Evolutionary conservation across 2,329 filamentous ascomycete species (phyloP).

Genomic region (Helotiales sp.): DNA sequence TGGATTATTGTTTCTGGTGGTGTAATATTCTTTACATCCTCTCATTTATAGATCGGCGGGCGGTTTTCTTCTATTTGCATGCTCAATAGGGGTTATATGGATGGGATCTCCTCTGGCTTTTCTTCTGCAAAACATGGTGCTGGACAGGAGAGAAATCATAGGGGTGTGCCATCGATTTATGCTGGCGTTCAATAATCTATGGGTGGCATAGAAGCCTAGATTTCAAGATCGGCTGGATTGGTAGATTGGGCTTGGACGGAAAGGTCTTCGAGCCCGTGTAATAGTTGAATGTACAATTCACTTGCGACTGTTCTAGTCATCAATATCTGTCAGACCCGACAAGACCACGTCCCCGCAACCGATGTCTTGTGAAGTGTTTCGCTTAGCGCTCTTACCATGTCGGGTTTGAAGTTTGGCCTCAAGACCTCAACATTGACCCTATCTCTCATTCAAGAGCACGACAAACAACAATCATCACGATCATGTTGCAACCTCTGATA

Average conservation of each 20-base stretch:
- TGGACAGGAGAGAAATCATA: neutral
- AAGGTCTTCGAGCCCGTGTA: neutral
- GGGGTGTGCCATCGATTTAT: neutral
- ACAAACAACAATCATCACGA: no score
- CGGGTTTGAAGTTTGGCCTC: neutral
- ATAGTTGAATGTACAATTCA: neutral
- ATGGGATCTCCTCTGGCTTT: neutral
- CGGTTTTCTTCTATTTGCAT: conserved; percentile 5
- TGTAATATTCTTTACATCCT: conserved; percentile 11
- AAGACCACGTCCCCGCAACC: no score
- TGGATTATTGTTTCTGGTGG: conserved; percentile 8
- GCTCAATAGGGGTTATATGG: conserved; percentile 10
- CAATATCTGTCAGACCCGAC: no score
- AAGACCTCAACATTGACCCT: neutral
- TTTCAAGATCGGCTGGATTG: neutral
- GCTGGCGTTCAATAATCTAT: neutral
- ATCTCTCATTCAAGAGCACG: no score
- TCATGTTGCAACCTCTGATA: no score
- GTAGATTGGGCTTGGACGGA: neutral
- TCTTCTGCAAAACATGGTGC: conserved; percentile 1
- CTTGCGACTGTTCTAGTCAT: neutral
- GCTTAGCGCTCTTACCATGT: neutral
- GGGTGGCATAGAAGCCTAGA: neutral
- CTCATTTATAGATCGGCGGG: conserved; percentile 13
- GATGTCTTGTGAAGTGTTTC: no score